Evolutionary conservation across 1,139 yeast species (phyloP).

Genomic region (Arxiozyma heterogenica): DNA sequence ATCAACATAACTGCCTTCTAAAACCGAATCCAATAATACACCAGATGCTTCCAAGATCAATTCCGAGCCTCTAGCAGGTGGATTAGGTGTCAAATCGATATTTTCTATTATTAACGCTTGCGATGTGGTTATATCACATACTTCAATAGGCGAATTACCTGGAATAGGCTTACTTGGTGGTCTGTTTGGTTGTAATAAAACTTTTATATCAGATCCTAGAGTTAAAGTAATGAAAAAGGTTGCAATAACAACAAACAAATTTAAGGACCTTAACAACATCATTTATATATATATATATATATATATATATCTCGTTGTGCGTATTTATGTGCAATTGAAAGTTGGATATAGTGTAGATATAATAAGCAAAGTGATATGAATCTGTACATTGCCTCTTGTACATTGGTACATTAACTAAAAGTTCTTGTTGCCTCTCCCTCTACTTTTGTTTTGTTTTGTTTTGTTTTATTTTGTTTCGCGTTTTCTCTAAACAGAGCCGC

Average conservation of each 20-base stretch:
- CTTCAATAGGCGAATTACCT: conserved; percentile 76
- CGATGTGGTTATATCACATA: conserved; percentile 57
- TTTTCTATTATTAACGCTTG: conserved; percentile 57
- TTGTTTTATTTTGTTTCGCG: not conserved
- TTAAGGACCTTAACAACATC: not conserved
- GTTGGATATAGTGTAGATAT: not conserved
- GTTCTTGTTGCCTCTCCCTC: not conserved
- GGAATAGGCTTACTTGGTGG: conserved; percentile 56
- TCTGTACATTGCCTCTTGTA: no score
- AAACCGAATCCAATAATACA: conserved; percentile 43
- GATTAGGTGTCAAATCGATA: conserved; percentile 68
- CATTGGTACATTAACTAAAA: no score
- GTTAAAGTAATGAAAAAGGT: not conserved
- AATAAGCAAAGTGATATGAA: no score
- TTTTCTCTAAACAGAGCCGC: not conserved
- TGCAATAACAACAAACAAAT: not conserved
- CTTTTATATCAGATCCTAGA: not conserved
- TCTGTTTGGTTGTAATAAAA: conserved; percentile 21
- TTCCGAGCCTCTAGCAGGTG: conserved; percentile 75
- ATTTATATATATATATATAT: no score
- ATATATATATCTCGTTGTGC: no score
- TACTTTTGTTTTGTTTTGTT: not conserved
- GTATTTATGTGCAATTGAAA: no score
- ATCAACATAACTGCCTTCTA: conserved; percentile 85
- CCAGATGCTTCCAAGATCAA: conserved; percentile 75